These are phyloP conservation scores for Hanseniaspora hatyaiensis DNA, from an alignment of 805 yeast species.

Conservation along the genomic window DNA sequence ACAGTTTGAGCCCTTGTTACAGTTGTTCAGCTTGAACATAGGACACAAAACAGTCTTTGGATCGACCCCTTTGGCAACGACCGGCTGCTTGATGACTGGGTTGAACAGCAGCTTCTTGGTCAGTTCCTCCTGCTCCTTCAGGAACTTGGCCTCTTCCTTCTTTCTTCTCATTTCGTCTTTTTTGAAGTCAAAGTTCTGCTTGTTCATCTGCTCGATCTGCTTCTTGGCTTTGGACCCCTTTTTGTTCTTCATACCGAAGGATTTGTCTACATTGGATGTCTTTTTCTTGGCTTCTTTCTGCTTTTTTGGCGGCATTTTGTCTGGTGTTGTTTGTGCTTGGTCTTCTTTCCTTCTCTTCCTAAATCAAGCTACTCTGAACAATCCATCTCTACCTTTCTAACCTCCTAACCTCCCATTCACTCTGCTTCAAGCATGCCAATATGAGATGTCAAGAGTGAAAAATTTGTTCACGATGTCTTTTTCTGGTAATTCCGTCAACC, in stretches of 20 bases:
- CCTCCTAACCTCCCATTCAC: too few relatives aligned
- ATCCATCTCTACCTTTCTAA: too few relatives aligned
- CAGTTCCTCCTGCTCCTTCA: constrained; percentile 76
- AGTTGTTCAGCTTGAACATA: constrained; percentile 72
- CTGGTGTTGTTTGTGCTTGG: background rate
- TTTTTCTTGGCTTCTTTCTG: constrained; percentile 40
- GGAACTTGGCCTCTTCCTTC: constrained; percentile 68
- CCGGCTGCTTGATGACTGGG: constrained; percentile 52
- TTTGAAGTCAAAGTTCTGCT: constrained; percentile 46
- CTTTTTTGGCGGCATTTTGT: constrained; percentile 69
- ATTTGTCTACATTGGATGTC: constrained; percentile 68
- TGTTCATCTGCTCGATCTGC: constrained; percentile 57
- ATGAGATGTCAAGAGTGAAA: too few relatives aligned
- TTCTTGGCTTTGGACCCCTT: constrained; percentile 83
- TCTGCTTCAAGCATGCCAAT: too few relatives aligned
- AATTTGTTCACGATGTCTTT: too few relatives aligned
- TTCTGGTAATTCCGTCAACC: too few relatives aligned
- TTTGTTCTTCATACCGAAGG: constrained; percentile 92
- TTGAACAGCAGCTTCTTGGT: constrained; percentile 75
- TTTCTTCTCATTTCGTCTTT: constrained; percentile 65
- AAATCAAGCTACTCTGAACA: too few relatives aligned
- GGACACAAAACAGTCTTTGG: constrained; percentile 90
- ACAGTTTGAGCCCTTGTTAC: constrained; percentile 74
- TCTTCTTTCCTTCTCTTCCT: too few relatives aligned
- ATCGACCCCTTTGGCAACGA: constrained; percentile 93